Evolutionary conservation across 2,329 filamentous ascomycete species (phyloP), one percentile per base, ranked within the genome.

Genomic region (Fusarium brevicatenulatum): DNA sequence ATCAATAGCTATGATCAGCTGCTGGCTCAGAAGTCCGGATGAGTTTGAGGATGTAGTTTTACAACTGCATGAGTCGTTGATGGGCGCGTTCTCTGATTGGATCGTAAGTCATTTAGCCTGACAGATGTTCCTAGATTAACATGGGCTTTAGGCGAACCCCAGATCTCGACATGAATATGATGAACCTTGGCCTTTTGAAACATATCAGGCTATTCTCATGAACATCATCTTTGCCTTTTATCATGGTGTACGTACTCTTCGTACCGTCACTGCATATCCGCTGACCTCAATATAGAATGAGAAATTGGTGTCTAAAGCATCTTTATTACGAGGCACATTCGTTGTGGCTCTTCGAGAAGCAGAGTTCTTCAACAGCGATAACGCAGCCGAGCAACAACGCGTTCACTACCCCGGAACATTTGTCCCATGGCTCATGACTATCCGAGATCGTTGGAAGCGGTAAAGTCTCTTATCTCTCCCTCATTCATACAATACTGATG

Each of bases 161-260:
- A 68, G 68, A 15, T 58, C 60, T 3, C 59, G 70, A 18, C 61
- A 69, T 39, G 40, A 71, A 6, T 37, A 56, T 16, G 72, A 78
- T 18, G 59, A 68, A 53, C 63, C 76, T 12, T 77, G 82, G 81
- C 75, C 78, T 8, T 56, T 78, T 49, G 73, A 79, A 25, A 73
- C 80, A 1, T 84, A 81, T 46, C 79, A 83, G 64, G 77, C 80
- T 0, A 76, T 81, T 7, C 66, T 84, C 8, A 60, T 85, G 6
- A 82, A 83, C 34, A 80, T 84, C 3, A 76, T 84, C 4, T 85
- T 85, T 60, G 81, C 80, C 2, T 78, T 85, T 15, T 80, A 83
- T 28, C 77, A 76, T 3, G 81, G 81, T 8, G 81, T 82, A 59
- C 15, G 80, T 50, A 62, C 12, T 57, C 5, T 25, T 18, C 18